Evolutionary conservation across 331 rosid species (phyloP).

Genomic region (Pyracantha coccinea): DNA sequence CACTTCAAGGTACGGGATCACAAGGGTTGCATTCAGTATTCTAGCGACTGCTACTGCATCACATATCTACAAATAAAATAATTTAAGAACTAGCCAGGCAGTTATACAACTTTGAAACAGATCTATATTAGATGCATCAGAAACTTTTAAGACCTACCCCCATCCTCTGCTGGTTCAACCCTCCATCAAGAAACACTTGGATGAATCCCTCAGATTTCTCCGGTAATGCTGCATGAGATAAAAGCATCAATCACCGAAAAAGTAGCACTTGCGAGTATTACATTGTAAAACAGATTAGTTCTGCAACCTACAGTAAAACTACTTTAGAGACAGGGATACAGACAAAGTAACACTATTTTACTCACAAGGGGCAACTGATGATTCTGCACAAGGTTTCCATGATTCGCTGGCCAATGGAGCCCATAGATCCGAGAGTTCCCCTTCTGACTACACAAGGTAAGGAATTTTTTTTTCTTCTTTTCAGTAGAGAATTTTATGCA

Average conservation of each 20-base stretch:
- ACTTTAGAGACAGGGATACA: background rate
- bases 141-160: conserved; percentile 55
- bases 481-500: background rate
- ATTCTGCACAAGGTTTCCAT: conserved; percentile 53
- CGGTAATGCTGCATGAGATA: conserved; percentile 51
- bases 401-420: conserved; percentile 49
- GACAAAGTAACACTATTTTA: conserved; percentile 1
- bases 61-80: conserved; percentile 50
- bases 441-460: conserved; percentile 37
- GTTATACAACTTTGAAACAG: background rate
- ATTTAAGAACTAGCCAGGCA: background rate
- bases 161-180: conserved; percentile 95
- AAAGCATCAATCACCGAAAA: conserved; percentile 7
- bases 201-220: conserved; percentile 70
- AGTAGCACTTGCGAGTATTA: background rate
- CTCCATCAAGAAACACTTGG: conserved; percentile 92
- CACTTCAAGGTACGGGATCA: conserved; percentile 79
- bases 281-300: background rate
- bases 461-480: background rate
- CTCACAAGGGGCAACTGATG: conserved; percentile 48
- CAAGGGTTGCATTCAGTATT: conserved; percentile 87
- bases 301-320: background rate
- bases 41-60: conserved; percentile 93
- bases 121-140: background rate
- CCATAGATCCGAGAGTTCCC: conserved; percentile 60